Percentiles rank a stretch among this genome's conserved stretches.
Evolutionary conservation across 2,329 filamentous ascomycete species (phyloP).

Genomic region (Paraphaeosphaeria sporulosa): DNA sequence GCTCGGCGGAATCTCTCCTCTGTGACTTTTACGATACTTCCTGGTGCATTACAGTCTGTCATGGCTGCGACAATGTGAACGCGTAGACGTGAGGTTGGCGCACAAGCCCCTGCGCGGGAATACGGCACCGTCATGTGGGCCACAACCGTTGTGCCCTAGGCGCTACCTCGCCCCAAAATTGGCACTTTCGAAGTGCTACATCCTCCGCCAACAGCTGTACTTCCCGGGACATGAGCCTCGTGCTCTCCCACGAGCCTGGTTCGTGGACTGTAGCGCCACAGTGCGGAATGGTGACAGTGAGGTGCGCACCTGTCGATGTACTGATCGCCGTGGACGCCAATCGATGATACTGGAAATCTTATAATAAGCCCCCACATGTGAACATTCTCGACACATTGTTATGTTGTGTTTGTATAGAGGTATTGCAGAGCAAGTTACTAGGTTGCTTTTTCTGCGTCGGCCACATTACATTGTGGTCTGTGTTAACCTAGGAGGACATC

Average conservation of each 20-base stretch:
- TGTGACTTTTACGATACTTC: neutral
- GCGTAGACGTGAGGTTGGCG: slow-evolving; percentile 1
- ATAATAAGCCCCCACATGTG: too few species aligned
- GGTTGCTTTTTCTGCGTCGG: too few species aligned
- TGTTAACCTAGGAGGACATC: too few species aligned
- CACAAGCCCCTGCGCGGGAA: slow-evolving; percentile 1
- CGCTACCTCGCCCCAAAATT: slow-evolving; percentile 4
- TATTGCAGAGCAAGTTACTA: too few species aligned
- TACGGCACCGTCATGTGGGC: slow-evolving; percentile 7
- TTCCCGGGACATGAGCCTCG: neutral
- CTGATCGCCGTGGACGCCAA: too few species aligned
- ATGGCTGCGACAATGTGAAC: neutral
- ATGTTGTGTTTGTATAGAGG: too few species aligned
- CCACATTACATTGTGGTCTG: too few species aligned
- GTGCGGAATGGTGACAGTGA: neutral
- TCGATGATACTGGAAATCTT: too few species aligned
- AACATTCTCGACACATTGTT: too few species aligned
- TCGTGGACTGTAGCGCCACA: neutral
- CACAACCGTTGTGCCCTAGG: neutral
- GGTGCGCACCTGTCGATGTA: too few species aligned
- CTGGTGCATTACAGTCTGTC: neutral
- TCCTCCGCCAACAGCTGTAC: neutral
- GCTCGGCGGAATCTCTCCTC: neutral
- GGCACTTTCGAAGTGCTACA: neutral
- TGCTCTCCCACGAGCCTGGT: neutral